Evolutionary conservation across 2,329 filamentous ascomycete species (phyloP).

Genomic region (Lasiodiplodia gonubiensis): DNA sequence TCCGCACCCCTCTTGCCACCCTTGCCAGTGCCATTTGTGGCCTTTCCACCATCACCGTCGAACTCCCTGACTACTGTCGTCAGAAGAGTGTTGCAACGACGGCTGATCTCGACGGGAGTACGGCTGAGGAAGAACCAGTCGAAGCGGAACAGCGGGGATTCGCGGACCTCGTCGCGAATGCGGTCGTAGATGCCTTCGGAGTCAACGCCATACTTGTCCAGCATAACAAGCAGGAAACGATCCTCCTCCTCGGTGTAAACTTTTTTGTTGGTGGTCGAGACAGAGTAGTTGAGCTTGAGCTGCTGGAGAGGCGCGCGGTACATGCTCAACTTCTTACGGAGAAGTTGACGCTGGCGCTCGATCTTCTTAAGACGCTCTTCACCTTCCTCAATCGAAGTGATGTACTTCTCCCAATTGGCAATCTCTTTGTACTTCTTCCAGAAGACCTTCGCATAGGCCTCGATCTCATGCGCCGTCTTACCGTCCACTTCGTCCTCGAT

Average conservation of each 20-base stretch:
- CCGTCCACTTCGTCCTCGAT: conserved; percentile 91
- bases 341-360: conserved; percentile 89
- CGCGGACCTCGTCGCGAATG: conserved; percentile 96
- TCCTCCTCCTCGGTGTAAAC: conserved; percentile 99
- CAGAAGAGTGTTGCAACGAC: conserved; percentile 90
- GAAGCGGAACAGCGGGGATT: conserved; percentile 93
- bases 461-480: conserved; percentile 84
- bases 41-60: conserved; percentile 63
- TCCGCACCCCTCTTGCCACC: conserved; percentile 79
- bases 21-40: conserved; percentile 68
- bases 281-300: conserved; percentile 98
- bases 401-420: conserved; percentile 83
- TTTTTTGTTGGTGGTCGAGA: conserved; percentile 99
- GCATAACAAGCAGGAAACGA: conserved; percentile 88
- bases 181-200: conserved; percentile 88
- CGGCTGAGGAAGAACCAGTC: conserved; percentile 99
- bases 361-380: conserved; percentile 89
- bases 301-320: conserved; percentile 98
- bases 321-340: conserved; percentile 93
- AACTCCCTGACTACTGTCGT: conserved; percentile 96
- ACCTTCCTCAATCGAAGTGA: conserved; percentile 88
- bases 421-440: conserved; percentile 96
- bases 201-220: conserved; percentile 92
- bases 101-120: conserved; percentile 88
- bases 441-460: conserved; percentile 90